Base-by-base conservation (phyloP, 345 rosid genomes). In the Tarenaya hassleriana region DNA sequence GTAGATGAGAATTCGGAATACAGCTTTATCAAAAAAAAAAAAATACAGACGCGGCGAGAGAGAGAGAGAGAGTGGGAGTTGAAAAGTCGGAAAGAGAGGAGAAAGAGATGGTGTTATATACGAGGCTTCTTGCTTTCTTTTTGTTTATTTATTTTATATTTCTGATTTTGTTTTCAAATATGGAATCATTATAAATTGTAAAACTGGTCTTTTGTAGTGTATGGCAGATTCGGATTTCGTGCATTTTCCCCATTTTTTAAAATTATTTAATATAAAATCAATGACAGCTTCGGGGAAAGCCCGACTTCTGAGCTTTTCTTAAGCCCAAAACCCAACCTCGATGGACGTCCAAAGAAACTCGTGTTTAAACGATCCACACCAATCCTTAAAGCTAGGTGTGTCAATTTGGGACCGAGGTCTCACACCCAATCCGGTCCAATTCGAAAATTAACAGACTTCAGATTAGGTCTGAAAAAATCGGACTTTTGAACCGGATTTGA, bases 61-160 rank as follows among this genome's bases (percentile, higher is more conserved):
- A 46, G 24, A 55, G 37, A 44, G 41, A 52, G 32, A 14, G 61
- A 7, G 4, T 10, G 10, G 55, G 14, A 34, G 18, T 12, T 57
- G 8, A 0, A 16, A 7, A 18, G 16, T 10, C 24, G 42, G 49
- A 46, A 43, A 56, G 51, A 48, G 60, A 64, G 33, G 39, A 48
- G 63, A 55, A 61, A 62, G 58, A 58, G 13, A 32, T 51, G 7
- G 37, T 56, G 34, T 56, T 63, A 52, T 63, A 65, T 56, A 47
- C 10, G 54, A 56, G 70, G 62, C 65, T 29, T 47, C 42, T 35
- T 61, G 17, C 49, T n/a, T 16, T 34, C 13, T 24, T 27, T 48
- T 18, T 38, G 5, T 51, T 15, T 35, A 16, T 46, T 47, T 12
- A 27, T 7, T 9, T 38, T 29, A 55, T 46, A 57, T 40, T 52